phyloP scores from a whole-genome alignment of 1,139 yeast species.

The Nakaseomyces delphensis region DNA sequence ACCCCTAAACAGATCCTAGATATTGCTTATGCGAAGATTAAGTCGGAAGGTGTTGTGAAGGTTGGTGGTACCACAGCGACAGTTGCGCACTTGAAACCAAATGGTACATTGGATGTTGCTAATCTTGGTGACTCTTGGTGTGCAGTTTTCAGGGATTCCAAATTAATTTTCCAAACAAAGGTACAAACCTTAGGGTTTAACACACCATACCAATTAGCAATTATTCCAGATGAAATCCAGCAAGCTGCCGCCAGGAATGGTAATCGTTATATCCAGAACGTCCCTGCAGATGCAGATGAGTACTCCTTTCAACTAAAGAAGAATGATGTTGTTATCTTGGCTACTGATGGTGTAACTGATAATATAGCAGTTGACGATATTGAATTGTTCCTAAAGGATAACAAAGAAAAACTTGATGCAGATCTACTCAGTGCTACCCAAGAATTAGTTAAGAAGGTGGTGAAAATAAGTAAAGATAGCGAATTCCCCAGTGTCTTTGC shows the following conservation, averaged over 20 bases:
- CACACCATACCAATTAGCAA: conserved; percentile 84
- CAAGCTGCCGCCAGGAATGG: conserved; percentile 50
- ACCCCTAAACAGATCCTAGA: conserved; percentile 47
- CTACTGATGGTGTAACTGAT: conserved; percentile 92
- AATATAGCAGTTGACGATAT: conserved; percentile 71
- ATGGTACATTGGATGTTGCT: conserved; percentile 52
- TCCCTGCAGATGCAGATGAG: conserved; percentile 41
- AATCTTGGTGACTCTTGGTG: conserved; percentile 95
- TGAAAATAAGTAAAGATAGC: conserved; percentile 60
- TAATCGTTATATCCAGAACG: conserved; percentile 51
- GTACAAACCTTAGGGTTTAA: conserved; percentile 85
- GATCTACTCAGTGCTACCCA: conserved; percentile 39
- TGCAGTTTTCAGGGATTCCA: conserved; percentile 65
- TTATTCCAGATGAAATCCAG: conserved; percentile 59
- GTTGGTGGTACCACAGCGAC: conserved; percentile 98
- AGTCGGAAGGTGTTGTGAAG: conserved; percentile 50
- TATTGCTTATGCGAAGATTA: conserved; percentile 47
- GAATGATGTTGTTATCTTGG: conserved; percentile 71
- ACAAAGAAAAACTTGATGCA: conserved; percentile 31
- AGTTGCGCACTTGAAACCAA: conserved; percentile 59
- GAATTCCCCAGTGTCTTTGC: conserved; percentile 80
- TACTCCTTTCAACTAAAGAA: conserved; percentile 41
- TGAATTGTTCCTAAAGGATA: conserved; percentile 48
- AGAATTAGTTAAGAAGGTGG: conserved; percentile 61
- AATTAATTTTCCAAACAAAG: conserved; percentile 56